Conservation (phyloP, 2,329 filamentous ascomycete species). For the Claviceps sp. region DNA sequence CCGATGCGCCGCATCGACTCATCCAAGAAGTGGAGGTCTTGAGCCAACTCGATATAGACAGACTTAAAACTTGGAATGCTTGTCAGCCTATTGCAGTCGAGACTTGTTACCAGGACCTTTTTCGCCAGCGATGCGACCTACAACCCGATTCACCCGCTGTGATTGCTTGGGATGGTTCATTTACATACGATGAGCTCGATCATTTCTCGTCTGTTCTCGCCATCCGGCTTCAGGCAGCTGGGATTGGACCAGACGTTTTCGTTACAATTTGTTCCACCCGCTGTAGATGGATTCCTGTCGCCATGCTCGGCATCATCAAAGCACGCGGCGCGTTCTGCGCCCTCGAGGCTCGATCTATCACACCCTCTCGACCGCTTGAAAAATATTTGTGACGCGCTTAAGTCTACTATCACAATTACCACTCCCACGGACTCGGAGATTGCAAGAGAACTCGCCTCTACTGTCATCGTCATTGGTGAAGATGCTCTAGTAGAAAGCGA, state of each 20-base stretch:
- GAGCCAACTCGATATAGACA: not conserved
- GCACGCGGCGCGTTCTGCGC: constrained; percentile 19
- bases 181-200: constrained; percentile 4
- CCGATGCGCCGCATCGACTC: not conserved
- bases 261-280: constrained; percentile 18
- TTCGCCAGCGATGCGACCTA: not conserved
- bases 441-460: not conserved
- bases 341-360: constrained; percentile 15
- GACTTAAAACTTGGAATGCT: not conserved
- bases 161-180: constrained; percentile 5
- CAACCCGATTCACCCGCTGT: constrained; percentile 2
- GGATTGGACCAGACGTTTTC: constrained; percentile 1
- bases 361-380: constrained; percentile 3
- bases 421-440: not conserved
- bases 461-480: not conserved
- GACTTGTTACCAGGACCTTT: not conserved
- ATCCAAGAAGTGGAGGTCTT: not conserved
- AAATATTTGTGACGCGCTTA: constrained; percentile 2
- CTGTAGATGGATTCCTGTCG: constrained; percentile 9
- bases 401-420: constrained; percentile 2
- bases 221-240: not conserved
- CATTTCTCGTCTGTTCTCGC: not conserved
- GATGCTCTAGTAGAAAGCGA: not conserved
- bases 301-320: constrained; percentile 18
- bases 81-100: not conserved